Percentiles rank a stretch among this genome's conserved stretches.
phyloP scores from a whole-genome alignment of 1,284 basidiomycete species.

The Tylopilus sp. region DNA sequence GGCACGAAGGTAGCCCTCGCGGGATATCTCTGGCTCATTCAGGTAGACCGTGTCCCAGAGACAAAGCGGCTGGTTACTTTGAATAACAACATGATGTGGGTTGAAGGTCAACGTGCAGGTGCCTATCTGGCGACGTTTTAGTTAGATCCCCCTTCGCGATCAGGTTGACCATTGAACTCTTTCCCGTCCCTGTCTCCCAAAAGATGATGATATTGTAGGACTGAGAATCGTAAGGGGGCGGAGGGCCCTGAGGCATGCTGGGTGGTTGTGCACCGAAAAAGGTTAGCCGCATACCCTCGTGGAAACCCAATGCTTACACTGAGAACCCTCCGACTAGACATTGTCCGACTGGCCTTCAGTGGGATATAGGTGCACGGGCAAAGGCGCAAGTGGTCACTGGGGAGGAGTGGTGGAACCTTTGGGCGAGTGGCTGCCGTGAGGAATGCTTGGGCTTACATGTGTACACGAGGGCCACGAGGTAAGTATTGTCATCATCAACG shows the following conservation, averaged over 20 bases:
- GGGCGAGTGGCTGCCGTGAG: neutral
- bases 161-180: no score
- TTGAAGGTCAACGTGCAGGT: no score
- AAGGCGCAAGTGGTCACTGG: slow-evolving; percentile 16
- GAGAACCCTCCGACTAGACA: no score
- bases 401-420: slow-evolving; percentile 6
- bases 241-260: no score
- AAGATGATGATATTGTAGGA: slow-evolving; percentile 38
- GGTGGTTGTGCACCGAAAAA: no score
- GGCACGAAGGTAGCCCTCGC: no score
- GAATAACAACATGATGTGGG: no score
- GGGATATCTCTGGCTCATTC: slow-evolving; percentile 47
- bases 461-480: slow-evolving; percentile 27
- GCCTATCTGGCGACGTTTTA: no score
- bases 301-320: slow-evolving; percentile 21
- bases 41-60: slow-evolving; percentile 52
- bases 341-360: slow-evolving; percentile 1
- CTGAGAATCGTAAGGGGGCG: no score
- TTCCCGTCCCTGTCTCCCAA: no score
- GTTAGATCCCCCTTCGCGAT: no score
- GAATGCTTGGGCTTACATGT: neutral
- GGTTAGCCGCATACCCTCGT: slow-evolving; percentile 10
- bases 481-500: slow-evolving; percentile 15
- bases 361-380: slow-evolving; percentile 5
- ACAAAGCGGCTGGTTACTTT: no score